Percentiles rank a stretch among this genome's conserved stretches.
These are phyloP conservation scores for Pseudocercospora eumusae DNA, from an alignment of 2,329 filamentous ascomycete species.

Conservation along the genomic window DNA sequence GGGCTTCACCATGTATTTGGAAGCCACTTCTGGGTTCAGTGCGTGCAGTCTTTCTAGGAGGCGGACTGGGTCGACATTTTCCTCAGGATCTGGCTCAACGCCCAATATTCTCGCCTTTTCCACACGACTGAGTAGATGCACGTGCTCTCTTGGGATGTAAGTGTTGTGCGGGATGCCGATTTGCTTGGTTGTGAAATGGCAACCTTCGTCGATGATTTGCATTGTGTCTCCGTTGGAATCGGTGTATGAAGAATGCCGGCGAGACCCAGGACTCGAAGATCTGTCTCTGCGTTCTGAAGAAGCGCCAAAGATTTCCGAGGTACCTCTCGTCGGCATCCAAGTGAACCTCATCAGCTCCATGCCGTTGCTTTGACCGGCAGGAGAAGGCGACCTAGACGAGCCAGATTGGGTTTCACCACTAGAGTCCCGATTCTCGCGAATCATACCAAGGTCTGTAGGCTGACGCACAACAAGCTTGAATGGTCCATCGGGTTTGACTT, in stretches of 20 bases:
- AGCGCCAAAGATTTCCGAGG: slow-evolving; percentile 26
- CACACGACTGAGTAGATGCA: slow-evolving; percentile 31
- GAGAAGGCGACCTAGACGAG: slow-evolving; percentile 30
- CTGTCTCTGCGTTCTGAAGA: slow-evolving; percentile 22
- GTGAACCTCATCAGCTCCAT: slow-evolving; percentile 24
- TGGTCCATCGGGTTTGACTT: slow-evolving; percentile 3
- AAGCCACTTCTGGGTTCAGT: slow-evolving; percentile 31
- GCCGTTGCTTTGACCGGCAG: slow-evolving; percentile 15
- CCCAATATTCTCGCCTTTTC: slow-evolving; percentile 36
- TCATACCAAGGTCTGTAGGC: slow-evolving; percentile 23
- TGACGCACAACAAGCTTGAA: slow-evolving; percentile 29
- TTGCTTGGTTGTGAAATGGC: slow-evolving; percentile 31
- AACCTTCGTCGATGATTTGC: slow-evolving; percentile 13
- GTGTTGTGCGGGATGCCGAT: slow-evolving; percentile 27
- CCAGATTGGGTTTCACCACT: slow-evolving; percentile 27
- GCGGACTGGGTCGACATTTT: slow-evolving; percentile 26
- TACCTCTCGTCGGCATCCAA: slow-evolving; percentile 22
- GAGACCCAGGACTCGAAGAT: slow-evolving; percentile 25
- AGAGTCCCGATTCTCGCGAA: slow-evolving; percentile 25
- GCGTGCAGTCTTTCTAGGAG: slow-evolving; percentile 31
- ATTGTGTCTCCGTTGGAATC: slow-evolving; percentile 7
- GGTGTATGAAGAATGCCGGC: slow-evolving; percentile 15
- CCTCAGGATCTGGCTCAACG: slow-evolving; percentile 33
- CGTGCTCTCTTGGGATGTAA: slow-evolving; percentile 32
- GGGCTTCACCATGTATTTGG: slow-evolving; percentile 38